A percentile compares a stretch with the other conserved stretches of the same genome.
phyloP scores from a whole-genome alignment of 2,329 filamentous ascomycete species.

The Penicillium sp. region DNA sequence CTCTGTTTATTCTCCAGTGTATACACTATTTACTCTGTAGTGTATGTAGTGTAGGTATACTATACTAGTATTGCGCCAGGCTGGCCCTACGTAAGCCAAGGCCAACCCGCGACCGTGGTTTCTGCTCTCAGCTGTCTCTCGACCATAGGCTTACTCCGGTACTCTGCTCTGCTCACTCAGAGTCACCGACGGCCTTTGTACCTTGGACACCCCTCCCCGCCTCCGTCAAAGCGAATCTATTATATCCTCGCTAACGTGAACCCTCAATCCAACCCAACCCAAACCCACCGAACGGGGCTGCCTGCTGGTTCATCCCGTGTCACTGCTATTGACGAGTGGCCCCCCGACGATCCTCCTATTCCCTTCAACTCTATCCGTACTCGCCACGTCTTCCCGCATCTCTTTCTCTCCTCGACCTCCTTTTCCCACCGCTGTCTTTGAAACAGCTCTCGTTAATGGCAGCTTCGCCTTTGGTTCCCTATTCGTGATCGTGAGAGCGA shows the following conservation, averaged over 20 bases:
- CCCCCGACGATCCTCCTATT: constrained; percentile 16
- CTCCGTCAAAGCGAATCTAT: neutral
- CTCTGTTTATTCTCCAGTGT: neutral
- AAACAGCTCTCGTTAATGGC: constrained; percentile 26
- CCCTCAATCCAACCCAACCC: neutral
- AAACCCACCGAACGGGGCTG: neutral
- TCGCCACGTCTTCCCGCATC: constrained; percentile 9
- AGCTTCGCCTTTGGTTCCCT: constrained; percentile 7
- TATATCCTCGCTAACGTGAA: too few species aligned
- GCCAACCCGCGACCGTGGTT: neutral
- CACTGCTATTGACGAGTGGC: constrained; percentile 3
- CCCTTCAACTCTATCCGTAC: constrained; percentile 1
- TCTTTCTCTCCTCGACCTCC: neutral
- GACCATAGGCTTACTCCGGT: too few species aligned
- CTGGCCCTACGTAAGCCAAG: constrained; percentile 5
- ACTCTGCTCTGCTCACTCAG: too few species aligned
- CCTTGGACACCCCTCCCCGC: neutral
- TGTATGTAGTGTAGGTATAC: too few species aligned
- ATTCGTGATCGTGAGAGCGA: constrained; percentile 16
- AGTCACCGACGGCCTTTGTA: too few species aligned
- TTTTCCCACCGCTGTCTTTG: neutral
- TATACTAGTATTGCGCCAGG: too few species aligned
- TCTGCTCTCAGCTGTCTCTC: neutral
- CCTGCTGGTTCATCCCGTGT: constrained; percentile 9
- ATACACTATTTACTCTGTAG: neutral